Evolutionary conservation across 2,329 filamentous ascomycete genomes (phyloP), one percentile per base, ranked within the genome.

Genomic region (Dactylonectria macrodidyma): DNA sequence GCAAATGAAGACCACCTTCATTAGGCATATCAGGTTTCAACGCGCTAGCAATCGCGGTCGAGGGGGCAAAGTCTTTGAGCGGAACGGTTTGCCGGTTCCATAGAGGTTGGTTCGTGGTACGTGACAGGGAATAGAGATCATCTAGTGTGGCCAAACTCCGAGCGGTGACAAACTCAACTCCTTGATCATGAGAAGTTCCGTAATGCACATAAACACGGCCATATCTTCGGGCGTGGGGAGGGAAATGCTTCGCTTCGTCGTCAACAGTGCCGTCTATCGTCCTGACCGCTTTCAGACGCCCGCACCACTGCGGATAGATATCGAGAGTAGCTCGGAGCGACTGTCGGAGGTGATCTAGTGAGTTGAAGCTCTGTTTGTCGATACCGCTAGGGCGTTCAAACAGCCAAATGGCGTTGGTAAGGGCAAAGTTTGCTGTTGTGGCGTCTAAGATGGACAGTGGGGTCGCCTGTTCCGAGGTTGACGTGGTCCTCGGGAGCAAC

Each of bases 381-480:
- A 36, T n/a, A 10, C 50, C 8, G 0, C 14, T 44, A 3, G 72
- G 67, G 0, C 47, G 62, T 6, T 73, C 59, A 26, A 71, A 77
- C 0, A 77, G 55, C 75, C 75, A 77, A 19, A 75, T 62, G 8
- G 75, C 75, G 11, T 63, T 74, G 1, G 68, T 65, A 5, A 68
- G 12, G 16, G 73, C 67, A 26, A 77, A 76, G 30, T 72, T 67
- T 62, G 72, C 73, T 0, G 71, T 60, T 2, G 75, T 77, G 12
- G 67, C 65, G 33, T 76, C 75, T 2, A 76, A 59, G 2, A 76
- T 62, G 5, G 75, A 76, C 10, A 75, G 47, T 1, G 73, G 47
- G 62, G 48, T 52, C 14, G 30, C 48, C 26, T 19, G 48, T 10
- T 52, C 26, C 48, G 26, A 19, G 16, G n/a, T 11, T 34, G 16